Percentiles rank a stretch among this genome's conserved stretches.
phyloP scores from a whole-genome alignment of 164 flowering plant species.

The Houttuynia cordata region DNA sequence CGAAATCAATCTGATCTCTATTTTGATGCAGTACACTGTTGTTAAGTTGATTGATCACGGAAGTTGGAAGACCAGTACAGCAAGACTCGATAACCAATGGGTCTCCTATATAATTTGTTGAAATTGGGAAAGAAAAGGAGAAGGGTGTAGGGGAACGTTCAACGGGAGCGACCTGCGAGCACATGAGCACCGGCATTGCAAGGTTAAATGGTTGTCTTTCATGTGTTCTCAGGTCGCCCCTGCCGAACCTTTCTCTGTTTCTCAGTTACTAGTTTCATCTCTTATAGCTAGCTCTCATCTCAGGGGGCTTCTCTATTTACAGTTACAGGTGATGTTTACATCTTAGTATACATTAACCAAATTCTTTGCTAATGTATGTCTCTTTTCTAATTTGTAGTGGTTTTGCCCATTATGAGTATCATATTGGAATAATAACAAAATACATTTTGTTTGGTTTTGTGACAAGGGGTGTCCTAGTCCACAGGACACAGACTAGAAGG shows the following conservation, averaged over 20 bases:
- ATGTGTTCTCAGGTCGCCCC: constrained; percentile 4
- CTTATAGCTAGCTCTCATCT: too few relatives aligned
- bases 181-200: neutral
- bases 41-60: neutral
- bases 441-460: too few relatives aligned
- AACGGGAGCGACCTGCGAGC: constrained; percentile 1
- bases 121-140: neutral
- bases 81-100: neutral
- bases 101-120: neutral
- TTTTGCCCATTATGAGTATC: too few relatives aligned
- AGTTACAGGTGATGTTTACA: too few relatives aligned
- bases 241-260: neutral
- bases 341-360: too few relatives aligned
- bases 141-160: neutral
- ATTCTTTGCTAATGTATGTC: too few relatives aligned
- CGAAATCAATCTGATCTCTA: too few relatives aligned
- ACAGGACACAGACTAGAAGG: too few relatives aligned
- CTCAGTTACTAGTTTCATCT: neutral
- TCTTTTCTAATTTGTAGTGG: too few relatives aligned
- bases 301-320: too few relatives aligned
- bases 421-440: too few relatives aligned
- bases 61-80: neutral
- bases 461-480: too few relatives aligned
- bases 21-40: neutral
- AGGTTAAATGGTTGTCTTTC: neutral